Evolutionary conservation across 495 filamentous ascomycete genomes (phyloP).

Genomic region (Stereocaulon alpinum): DNA sequence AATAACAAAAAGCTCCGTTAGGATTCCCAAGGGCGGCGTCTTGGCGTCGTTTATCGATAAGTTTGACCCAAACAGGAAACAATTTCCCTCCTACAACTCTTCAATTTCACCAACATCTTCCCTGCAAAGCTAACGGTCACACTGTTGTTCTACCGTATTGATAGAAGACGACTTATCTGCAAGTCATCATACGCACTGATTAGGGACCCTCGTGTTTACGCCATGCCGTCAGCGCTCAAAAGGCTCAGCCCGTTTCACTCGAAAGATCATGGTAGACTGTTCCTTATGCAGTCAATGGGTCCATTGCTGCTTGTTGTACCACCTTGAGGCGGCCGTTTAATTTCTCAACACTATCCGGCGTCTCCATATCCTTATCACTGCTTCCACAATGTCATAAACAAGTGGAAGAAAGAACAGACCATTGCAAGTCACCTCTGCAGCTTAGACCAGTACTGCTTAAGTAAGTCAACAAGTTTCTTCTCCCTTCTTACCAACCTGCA

Average conservation of each 20-base stretch:
- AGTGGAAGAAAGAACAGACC: not conserved
- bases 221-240: not conserved
- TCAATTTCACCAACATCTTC: not conserved
- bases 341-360: not conserved
- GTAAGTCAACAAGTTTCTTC: not conserved
- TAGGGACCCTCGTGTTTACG: not conserved
- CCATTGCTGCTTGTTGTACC: not conserved
- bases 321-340: not conserved
- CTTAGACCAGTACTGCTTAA: not conserved
- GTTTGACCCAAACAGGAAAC: not conserved
- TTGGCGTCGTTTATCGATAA: slow-evolving; percentile 12
- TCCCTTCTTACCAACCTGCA: not conserved
- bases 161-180: not conserved
- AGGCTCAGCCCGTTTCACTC: not conserved
- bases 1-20: not conserved
- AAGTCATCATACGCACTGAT: not conserved
- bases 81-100: not conserved
- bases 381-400: not conserved
- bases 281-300: slow-evolving; percentile 8
- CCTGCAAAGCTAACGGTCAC: too few species aligned
- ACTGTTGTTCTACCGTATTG: too few species aligned
- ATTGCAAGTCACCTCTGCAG: not conserved
- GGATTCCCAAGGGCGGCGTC: not conserved
- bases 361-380: not conserved
- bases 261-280: not conserved